Base-by-base conservation (phyloP, 805 yeast species). In the Saccharomyces kudriavzevii region DNA sequence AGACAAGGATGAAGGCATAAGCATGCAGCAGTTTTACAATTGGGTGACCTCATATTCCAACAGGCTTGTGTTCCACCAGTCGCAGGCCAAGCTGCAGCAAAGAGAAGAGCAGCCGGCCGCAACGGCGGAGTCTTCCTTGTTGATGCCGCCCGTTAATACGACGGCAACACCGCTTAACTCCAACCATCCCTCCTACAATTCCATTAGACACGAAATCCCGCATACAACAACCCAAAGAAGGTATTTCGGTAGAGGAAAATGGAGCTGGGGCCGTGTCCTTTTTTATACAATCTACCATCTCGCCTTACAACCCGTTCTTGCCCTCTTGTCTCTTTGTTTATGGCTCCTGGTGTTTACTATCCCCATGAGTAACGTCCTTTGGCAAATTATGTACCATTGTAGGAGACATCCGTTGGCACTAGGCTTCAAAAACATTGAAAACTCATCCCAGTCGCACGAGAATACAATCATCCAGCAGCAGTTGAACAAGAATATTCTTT, bases 401-500 rank as follows among this genome's bases (percentile, higher is more conserved):
- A 82, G 96, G 63, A 80, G 91, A 54, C 97, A 91, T 68, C 99
- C 99, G 0, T 73, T 92, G 53, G 96, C 96, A 0, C 71, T 92
- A n/a, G 81, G 84, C 26, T 87, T 89, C 71, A 84, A 82, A 63
- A 72, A 74, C 54, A 89, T 85, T 57, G 75, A 75, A 56, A 57
- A 66, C 53, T 31, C 50, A 52, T 48, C 63, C 56, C 35, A 61
- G 55, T 52, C 64, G 51, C 59, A 56, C 20, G 47, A 48, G 10
- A 20, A 25, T 29, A 40, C 58, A 22, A 51, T 28, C 11, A 45
- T 28, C 35, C 47, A 49, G 40, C 25, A 25, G 14, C 48, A 49
- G 56, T 51, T 48, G 51, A 73, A 77, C 49, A 75, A 81, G 49
- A 78, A 81, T 62, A 82, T 94, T 53, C 70, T 94, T 49, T 75